Percentiles rank a stretch among this genome's conserved stretches.
phyloP scores from a whole-genome alignment of 768 basidiomycete species.

The Pleurotus giganteus region DNA sequence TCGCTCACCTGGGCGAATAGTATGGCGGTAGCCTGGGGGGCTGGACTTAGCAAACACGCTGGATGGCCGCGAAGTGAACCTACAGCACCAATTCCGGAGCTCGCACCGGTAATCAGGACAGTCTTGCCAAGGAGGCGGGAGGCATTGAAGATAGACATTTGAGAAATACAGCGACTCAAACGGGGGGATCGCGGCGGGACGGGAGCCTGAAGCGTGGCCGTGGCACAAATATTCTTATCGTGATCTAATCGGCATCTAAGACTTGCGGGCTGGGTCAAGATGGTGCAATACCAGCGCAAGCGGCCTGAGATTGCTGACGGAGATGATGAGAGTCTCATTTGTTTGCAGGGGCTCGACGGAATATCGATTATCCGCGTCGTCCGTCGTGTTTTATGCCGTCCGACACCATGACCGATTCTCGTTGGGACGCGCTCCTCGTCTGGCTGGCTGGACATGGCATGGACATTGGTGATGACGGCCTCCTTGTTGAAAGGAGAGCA shows the following conservation, averaged over 20 bases:
- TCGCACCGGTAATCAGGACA: constrained; percentile 87
- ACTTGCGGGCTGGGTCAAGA: neutral
- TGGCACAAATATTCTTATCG: neutral
- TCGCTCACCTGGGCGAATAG: constrained; percentile 81
- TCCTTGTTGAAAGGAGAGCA: constrained; percentile 51
- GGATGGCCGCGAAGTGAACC: constrained; percentile 22
- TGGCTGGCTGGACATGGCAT: constrained; percentile 56
- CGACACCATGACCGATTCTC: constrained; percentile 21
- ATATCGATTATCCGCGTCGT: no score
- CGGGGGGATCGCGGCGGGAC: neutral
- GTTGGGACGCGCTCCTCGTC: constrained; percentile 46
- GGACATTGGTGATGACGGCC: constrained; percentile 33
- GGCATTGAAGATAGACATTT: constrained; percentile 81
- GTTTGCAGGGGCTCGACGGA: no score
- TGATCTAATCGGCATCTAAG: constrained; percentile 2
- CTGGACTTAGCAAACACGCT: neutral
- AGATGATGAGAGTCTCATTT: constrained; percentile 2
- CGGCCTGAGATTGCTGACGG: constrained; percentile 2
- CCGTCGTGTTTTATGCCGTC: constrained; percentile 2
- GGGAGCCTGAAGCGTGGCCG: neutral
- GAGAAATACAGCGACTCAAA: neutral
- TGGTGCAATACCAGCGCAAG: constrained; percentile 4
- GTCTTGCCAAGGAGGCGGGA: constrained; percentile 81
- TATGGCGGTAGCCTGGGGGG: constrained; percentile 72
- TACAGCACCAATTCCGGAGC: constrained; percentile 87